Percentiles rank a stretch among this genome's conserved stretches.
Conservation (phyloP, 345 rosid genomes). For the Eucalyptus cloeziana region DNA sequence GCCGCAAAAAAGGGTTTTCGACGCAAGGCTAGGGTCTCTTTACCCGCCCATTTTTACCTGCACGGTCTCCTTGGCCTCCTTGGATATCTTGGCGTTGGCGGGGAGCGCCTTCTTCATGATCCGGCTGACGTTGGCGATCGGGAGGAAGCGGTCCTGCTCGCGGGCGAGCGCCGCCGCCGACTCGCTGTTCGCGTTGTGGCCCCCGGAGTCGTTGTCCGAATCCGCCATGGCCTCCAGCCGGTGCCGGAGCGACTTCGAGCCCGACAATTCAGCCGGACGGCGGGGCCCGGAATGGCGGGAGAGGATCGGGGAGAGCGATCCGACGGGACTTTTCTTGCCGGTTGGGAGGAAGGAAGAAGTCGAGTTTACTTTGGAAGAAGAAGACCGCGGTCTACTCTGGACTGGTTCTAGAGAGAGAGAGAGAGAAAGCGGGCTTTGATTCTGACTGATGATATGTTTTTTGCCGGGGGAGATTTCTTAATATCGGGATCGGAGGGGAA, state of each 20-base stretch:
- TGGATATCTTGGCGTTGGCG: slow-evolving; percentile 51
- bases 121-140: slow-evolving; percentile 52
- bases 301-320: not conserved
- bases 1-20: not conserved
- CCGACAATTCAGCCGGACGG: not conserved
- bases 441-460: not conserved
- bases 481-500: not conserved
- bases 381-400: not conserved
- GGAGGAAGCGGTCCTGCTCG: slow-evolving; percentile 45
- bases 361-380: not conserved
- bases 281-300: not conserved
- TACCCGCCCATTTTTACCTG: not conserved
- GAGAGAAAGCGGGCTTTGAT: not conserved
- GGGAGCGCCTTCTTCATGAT: slow-evolving; percentile 53
- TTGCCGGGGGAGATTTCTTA: not conserved
- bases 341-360: not conserved
- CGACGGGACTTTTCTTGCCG: not conserved
- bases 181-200: slow-evolving; percentile 11
- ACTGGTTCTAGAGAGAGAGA: not conserved
- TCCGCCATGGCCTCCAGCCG: slow-evolving; percentile 20
- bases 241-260: not conserved
- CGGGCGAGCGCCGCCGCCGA: not conserved
- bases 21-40: not conserved
- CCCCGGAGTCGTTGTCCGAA: slow-evolving; percentile 46
- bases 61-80: slow-evolving; percentile 54